These are phyloP conservation scores for Chrysanthemum makinoi DNA, from an alignment of 129 eudicot species.

Conservation along the genomic window DNA sequence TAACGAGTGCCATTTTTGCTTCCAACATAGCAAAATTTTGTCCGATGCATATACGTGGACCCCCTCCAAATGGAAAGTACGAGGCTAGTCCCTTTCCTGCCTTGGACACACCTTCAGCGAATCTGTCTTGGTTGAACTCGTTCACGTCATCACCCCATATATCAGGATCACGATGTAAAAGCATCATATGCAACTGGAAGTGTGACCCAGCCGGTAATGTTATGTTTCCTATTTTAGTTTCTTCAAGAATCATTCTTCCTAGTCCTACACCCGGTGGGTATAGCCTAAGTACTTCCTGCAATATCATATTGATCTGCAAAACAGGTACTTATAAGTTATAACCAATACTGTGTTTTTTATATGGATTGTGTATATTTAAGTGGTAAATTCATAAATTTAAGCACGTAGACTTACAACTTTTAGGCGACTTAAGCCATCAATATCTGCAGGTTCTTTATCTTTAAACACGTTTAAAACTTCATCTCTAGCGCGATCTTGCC, in stretches of 20 bases:
- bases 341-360: background rate
- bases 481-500: constrained; percentile 44
- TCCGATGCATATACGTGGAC: constrained; percentile 42
- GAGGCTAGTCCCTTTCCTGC: constrained; percentile 28
- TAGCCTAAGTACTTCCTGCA: constrained; percentile 40
- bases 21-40: constrained; percentile 36
- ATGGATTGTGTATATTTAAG: background rate
- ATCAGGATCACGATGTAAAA: constrained; percentile 28
- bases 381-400: background rate
- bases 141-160: constrained; percentile 38
- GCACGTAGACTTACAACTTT: constrained; percentile 28
- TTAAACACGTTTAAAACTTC: constrained; percentile 32
- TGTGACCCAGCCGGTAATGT: constrained; percentile 23
- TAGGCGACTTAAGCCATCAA: constrained; percentile 36
- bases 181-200: constrained; percentile 24
- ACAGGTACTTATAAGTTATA: background rate
- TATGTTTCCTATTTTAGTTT: constrained; percentile 35
- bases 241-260: constrained; percentile 25
- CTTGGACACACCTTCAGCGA: constrained; percentile 37
- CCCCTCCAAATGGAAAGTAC: constrained; percentile 39
- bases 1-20: constrained; percentile 37
- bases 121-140: constrained; percentile 43
- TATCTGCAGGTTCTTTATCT: constrained; percentile 21
- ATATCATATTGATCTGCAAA: constrained; percentile 35
- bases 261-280: constrained; percentile 25